Evolutionary conservation across 2,329 filamentous ascomycete species (phyloP).

Genomic region (Volutella citrinella): DNA sequence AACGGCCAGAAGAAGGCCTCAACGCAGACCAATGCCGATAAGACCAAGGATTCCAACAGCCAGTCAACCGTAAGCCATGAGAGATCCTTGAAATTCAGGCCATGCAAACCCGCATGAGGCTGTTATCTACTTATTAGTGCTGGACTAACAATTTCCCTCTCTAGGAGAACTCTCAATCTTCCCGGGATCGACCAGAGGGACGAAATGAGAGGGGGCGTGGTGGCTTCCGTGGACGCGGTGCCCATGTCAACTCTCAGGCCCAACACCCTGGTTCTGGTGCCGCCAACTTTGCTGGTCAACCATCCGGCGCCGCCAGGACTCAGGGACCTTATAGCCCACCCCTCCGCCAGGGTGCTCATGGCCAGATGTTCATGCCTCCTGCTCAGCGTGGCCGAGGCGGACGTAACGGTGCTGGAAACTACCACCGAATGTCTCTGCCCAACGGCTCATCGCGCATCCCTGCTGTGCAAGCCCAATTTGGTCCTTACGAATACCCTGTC

Average conservation of each 20-base stretch:
- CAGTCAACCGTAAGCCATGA: slow-evolving; percentile 41
- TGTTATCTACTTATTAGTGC: no score
- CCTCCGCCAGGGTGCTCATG: slow-evolving; percentile 38
- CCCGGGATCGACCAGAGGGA: slow-evolving; percentile 34
- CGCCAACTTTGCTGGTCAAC: slow-evolving; percentile 32
- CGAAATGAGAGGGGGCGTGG: slow-evolving; percentile 42
- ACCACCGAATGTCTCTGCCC: slow-evolving; percentile 39
- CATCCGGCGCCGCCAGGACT: slow-evolving; percentile 29
- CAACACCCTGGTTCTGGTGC: slow-evolving; percentile 25
- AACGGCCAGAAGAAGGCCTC: slow-evolving; percentile 42
- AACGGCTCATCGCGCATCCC: slow-evolving; percentile 34
- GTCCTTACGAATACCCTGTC: slow-evolving; percentile 38
- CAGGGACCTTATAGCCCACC: slow-evolving; percentile 44
- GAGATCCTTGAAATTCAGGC: no score
- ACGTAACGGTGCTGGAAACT: slow-evolving; percentile 32
- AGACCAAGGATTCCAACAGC: slow-evolving; percentile 38
- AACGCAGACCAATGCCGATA: slow-evolving; percentile 32
- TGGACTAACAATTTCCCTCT: slow-evolving; percentile 6
- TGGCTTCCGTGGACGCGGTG: slow-evolving; percentile 44
- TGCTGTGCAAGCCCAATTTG: slow-evolving; percentile 34
- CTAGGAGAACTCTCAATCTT: slow-evolving; percentile 26
- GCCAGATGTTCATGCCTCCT: slow-evolving; percentile 31
- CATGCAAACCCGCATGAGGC: no score
- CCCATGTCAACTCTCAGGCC: slow-evolving; percentile 35
- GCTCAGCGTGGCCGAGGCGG: slow-evolving; percentile 34